phyloP scores from a whole-genome alignment of 2,329 filamentous ascomycete genomes.

The Ceratocystis cacaofunesta region DNA sequence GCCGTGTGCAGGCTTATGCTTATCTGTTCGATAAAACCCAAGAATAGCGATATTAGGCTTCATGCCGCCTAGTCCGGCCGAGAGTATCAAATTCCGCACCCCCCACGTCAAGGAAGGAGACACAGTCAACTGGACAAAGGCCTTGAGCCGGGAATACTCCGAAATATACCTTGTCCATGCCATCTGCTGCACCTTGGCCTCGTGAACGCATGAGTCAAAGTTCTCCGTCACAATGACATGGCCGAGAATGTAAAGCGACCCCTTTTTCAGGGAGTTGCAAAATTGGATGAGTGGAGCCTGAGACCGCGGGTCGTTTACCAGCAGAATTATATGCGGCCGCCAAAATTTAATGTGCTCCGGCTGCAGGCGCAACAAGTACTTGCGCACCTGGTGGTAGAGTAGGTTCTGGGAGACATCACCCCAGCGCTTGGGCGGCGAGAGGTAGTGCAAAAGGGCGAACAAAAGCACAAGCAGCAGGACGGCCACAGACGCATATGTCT shows the following conservation, averaged over 20 bases:
- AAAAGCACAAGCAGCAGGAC: slow-evolving; percentile 60
- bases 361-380: slow-evolving; percentile 67
- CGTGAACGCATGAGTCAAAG: slow-evolving; percentile 62
- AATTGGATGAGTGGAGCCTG: slow-evolving; percentile 79
- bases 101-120: slow-evolving; percentile 76
- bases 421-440: slow-evolving; percentile 74
- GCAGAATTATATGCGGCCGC: slow-evolving; percentile 72
- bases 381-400: slow-evolving; percentile 74
- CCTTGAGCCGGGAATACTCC: slow-evolving; percentile 73
- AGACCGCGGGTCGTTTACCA: slow-evolving; percentile 68
- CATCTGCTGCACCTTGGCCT: slow-evolving; percentile 65
- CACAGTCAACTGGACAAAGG: slow-evolving; percentile 75
- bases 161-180: slow-evolving; percentile 74
- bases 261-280: slow-evolving; percentile 83
- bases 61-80: slow-evolving; percentile 74
- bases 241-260: slow-evolving; percentile 67
- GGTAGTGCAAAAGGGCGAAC: slow-evolving; percentile 74
- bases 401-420: slow-evolving; percentile 80
- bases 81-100: slow-evolving; percentile 65
- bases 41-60: slow-evolving; percentile 73
- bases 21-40: slow-evolving; percentile 67
- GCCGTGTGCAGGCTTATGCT: slow-evolving; percentile 31
- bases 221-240: slow-evolving; percentile 79
- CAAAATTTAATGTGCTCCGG: slow-evolving; percentile 91
- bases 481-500: slow-evolving; percentile 61